Percentiles rank a stretch among this genome's conserved stretches.
Conservation (phyloP, 352 stramenopile species). For the Paralagenidium karlingii region DNA sequence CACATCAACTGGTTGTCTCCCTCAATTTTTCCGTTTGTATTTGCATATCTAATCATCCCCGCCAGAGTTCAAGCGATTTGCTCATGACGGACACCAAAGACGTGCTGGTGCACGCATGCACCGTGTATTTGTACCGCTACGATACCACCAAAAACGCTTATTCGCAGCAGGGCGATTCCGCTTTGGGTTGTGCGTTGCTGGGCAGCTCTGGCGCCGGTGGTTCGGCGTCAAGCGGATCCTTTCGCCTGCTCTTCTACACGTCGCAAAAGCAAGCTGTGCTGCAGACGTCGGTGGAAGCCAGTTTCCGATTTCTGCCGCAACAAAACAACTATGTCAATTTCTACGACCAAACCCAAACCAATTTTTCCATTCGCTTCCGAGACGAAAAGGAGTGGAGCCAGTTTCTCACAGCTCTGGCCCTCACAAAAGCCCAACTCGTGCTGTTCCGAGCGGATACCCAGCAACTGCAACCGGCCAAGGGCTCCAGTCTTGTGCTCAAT, state of each 20-base stretch:
- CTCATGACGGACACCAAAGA: conserved; percentile 26
- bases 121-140: conserved; percentile 61
- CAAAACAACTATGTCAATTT: conserved; percentile 69
- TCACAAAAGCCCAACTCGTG: conserved; percentile 37
- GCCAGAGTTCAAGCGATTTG: too few relatives aligned
- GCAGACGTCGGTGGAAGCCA: conserved; percentile 20
- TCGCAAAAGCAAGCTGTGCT: conserved; percentile 47
- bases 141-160: conserved; percentile 32
- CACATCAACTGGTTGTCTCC: too few relatives aligned
- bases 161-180: conserved; percentile 37
- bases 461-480: conserved; percentile 1
- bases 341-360: conserved; percentile 29
- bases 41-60: too few relatives aligned
- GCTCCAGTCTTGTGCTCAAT: conserved; percentile 8
- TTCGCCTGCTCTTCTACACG: conserved; percentile 60
- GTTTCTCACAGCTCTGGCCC: conserved; percentile 38
- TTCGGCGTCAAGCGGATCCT: conserved; percentile 5
- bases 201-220: conserved; percentile 1
- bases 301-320: conserved; percentile 38
- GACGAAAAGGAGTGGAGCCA: conserved; percentile 16
- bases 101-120: conserved; percentile 46
- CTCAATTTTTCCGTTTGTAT: too few relatives aligned
- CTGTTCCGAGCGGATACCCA: too few relatives aligned
- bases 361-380: conserved; percentile 71
- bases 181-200: conserved; percentile 47